phyloP scores from a whole-genome alignment of 2,329 filamentous ascomycete genomes.

The Seiridium cupressi region DNA sequence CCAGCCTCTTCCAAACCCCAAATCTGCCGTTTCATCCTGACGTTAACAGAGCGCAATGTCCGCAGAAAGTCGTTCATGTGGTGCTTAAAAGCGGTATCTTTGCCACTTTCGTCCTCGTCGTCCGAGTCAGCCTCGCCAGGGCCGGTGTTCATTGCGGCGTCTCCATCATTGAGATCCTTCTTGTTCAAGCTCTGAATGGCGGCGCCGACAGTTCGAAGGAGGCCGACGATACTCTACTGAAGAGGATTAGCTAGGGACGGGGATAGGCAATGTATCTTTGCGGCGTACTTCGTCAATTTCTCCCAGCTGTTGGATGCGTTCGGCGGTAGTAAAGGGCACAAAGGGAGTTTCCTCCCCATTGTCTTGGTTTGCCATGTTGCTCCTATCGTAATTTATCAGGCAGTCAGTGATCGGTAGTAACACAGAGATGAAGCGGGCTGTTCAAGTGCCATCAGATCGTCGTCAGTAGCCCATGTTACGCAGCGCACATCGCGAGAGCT shows the following conservation, averaged over 20 bases:
- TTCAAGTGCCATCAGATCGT: background rate
- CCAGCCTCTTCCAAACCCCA: slow-evolving; percentile 79
- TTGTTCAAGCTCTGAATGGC: slow-evolving; percentile 64
- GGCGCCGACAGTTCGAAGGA: slow-evolving; percentile 58
- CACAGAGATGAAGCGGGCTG: no score
- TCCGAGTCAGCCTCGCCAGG: slow-evolving; percentile 5
- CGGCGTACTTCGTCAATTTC: slow-evolving; percentile 67
- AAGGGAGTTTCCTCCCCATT: slow-evolving; percentile 27
- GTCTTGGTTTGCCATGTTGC: slow-evolving; percentile 16
- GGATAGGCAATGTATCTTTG: no score
- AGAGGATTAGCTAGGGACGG: slow-evolving; percentile 28
- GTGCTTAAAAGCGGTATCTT: slow-evolving; percentile 57
- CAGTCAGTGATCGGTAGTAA: no score
- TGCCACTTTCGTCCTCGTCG: slow-evolving; percentile 21
- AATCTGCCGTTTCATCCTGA: slow-evolving; percentile 72
- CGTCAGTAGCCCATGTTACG: background rate
- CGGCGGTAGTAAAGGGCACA: slow-evolving; percentile 66
- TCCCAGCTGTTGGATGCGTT: slow-evolving; percentile 78
- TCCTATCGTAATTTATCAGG: background rate
- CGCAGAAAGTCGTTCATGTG: slow-evolving; percentile 68
- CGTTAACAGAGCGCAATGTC: slow-evolving; percentile 71
- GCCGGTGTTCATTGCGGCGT: slow-evolving; percentile 4
- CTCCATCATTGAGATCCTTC: slow-evolving; percentile 29
- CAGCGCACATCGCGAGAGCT: no score
- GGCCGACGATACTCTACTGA: slow-evolving; percentile 31